A percentile compares a stretch with the other conserved stretches of the same genome.
Conservation (phyloP, 2,329 filamentous ascomycete species). For the Didymella pinodella region DNA sequence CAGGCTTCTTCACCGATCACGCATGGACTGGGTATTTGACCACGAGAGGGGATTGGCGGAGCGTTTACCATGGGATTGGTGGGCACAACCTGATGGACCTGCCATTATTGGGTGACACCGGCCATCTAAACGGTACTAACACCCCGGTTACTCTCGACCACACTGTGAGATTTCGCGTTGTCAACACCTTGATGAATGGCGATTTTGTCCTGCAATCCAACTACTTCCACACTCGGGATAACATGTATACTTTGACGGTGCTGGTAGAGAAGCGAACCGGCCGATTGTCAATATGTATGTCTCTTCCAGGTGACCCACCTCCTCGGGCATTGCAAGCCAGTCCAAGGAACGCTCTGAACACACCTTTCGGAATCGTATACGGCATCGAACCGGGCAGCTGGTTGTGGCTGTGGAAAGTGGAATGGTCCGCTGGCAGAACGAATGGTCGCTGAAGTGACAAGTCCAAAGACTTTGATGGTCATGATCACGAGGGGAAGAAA, state of each 20-base stretch:
- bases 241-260: slow-evolving; percentile 14
- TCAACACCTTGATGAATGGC: slow-evolving; percentile 4
- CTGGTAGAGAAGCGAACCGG: slow-evolving; percentile 18
- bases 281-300: slow-evolving; percentile 14
- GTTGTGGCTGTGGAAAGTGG: slow-evolving; percentile 25
- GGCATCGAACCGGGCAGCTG: slow-evolving; percentile 21
- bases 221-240: slow-evolving; percentile 16
- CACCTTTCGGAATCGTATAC: slow-evolving; percentile 23
- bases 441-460: neutral
- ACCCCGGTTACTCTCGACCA: slow-evolving; percentile 4
- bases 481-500: neutral
- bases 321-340: neutral
- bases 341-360: slow-evolving; percentile 15
- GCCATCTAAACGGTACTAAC: neutral
- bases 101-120: neutral
- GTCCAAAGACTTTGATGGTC: too few relatives aligned
- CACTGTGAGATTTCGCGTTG: slow-evolving; percentile 11
- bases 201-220: slow-evolving; percentile 23
- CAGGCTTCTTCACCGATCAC: slow-evolving; percentile 12
- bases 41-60: slow-evolving; percentile 22
- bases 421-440: slow-evolving; percentile 6
- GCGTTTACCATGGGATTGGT: slow-evolving; percentile 21
- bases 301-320: slow-evolving; percentile 3
- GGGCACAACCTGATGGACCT: slow-evolving; percentile 15
- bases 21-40: slow-evolving; percentile 23